These are phyloP conservation scores for Cladosporium sp. DNA, from an alignment of 2,329 filamentous ascomycete species.

Conservation along the genomic window DNA sequence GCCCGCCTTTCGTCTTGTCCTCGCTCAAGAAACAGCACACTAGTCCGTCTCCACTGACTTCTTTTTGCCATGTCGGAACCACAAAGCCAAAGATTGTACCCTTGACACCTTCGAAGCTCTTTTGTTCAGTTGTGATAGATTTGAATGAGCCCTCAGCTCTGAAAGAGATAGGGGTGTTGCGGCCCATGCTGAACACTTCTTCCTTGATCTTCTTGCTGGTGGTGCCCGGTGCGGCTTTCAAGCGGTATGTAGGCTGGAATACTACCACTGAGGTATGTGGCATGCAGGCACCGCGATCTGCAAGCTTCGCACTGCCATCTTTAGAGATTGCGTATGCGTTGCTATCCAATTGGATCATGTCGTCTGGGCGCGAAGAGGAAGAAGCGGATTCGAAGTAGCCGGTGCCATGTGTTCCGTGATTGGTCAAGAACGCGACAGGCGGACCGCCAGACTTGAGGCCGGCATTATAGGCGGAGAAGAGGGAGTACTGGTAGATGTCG, in stretches of 20 bases:
- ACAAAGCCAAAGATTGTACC: constrained; percentile 40
- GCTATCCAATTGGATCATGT: constrained; percentile 35
- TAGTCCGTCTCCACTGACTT: constrained; percentile 36
- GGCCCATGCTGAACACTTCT: constrained; percentile 25
- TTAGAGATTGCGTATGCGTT: constrained; percentile 31
- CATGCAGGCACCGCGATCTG: constrained; percentile 32
- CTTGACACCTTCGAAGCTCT: constrained; percentile 29
- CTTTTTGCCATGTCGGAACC: constrained; percentile 38
- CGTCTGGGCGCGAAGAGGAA: constrained; percentile 16
- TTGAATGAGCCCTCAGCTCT: constrained; percentile 34
- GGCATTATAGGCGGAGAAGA: constrained; percentile 33
- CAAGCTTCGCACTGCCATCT: constrained; percentile 29
- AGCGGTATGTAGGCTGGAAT: constrained; percentile 34
- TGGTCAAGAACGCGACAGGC: constrained; percentile 34
- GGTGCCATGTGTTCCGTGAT: constrained; percentile 41
- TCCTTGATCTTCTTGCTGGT: constrained; percentile 24
- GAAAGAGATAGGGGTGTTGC: constrained; percentile 40
- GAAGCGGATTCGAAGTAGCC: constrained; percentile 32
- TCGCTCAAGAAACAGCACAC: constrained; percentile 36
- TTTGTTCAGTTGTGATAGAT: constrained; percentile 30
- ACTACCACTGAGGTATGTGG: constrained; percentile 41
- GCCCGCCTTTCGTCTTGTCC: constrained; percentile 32
- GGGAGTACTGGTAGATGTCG: constrained; percentile 44
- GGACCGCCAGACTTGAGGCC: constrained; percentile 35
- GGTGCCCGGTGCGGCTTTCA: constrained; percentile 25